Base-by-base conservation (phyloP, 164 flowering plant genomes). In the Chloranthus sessilifolius region DNA sequence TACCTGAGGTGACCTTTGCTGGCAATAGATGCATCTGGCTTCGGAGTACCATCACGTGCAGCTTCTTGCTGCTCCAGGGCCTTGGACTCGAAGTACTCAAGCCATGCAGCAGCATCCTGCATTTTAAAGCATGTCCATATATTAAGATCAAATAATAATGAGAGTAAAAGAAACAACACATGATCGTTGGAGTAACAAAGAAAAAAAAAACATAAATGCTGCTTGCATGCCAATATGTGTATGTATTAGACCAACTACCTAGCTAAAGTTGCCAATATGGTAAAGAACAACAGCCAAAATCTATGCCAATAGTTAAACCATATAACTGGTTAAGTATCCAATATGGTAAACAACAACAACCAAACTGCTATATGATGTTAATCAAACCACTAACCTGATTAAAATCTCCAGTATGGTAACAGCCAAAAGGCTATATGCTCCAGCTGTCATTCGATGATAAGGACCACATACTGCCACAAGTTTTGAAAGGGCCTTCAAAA, bases 21-120 rank as follows among this genome's bases (percentile, higher is more conserved):
- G 49, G 97, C 82, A 56, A 90, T 90, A 20, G 97, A 84, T 30
- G 97, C 94, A 74, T 90, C 95, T 40, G 94, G 88, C 57, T 90
- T 90, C 37, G 94, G 97, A 50, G 95, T 86, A 34, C 97, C 97
- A 73, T 84, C 81, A 14, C 95, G 88, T 52, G 94, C 97, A 76
- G 97, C 95, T 78, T 90, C 97, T 68, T 90, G 95, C 81, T 90
- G 97, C 72, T 90, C 97, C 53, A 89, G 47, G 50, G 90, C 95
- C 68, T 89, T 89, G 37, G 95, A 83, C 64, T 89, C 95, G 48
- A 86, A 90, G 65, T 86, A 86, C 62, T 87, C 95, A 35, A 90
- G 91, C 97, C 97, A 90, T 23, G 97, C 95, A 65, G 88, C 91
- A 23, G 97, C 97, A 75, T 90, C 97, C 97, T 83, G 41, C 29